Base-by-base conservation (phyloP, 345 rosid species). In the Citrus trifoliata region DNA sequence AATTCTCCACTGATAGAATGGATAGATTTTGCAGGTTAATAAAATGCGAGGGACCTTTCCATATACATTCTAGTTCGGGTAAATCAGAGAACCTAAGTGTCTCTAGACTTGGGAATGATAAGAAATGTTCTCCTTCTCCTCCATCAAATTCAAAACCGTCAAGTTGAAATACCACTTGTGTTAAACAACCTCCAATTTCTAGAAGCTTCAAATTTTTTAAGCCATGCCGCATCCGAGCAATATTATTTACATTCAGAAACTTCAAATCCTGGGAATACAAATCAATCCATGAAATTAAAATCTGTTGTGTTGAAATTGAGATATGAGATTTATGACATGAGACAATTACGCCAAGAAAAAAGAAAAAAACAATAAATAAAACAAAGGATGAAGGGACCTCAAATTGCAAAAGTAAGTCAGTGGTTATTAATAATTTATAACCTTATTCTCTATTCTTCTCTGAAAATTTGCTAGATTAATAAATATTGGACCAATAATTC, bases 11-110 rank as follows among this genome's bases (percentile, higher is more conserved):
- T 51, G 5, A 4, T 18, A 51, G 22, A 16, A 1, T 51, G 56
- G 56, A 51, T 14, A 51, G 56, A 51, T 51, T 14, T 51, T 51
- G 56, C 56, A 5, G 6, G 56, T 51, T 51, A 0, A 18, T 1
- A 16, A 51, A 51, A 1, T 16, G 56, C 6, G 56, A 13, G 55
- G 55, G 56, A 18, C 56, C 7, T 51, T 51, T 51, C 56, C 56
- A 51, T 18, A 51, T 51, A 51, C 56, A 51, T 51, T 18, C 56
- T 51, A 51, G 56, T 18, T 51, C 7, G 19, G 22, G 22, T 51
- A 16, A 18, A 14, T 0, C 7, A 14, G 0, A 1, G 2, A 25
- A 10, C 35, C 0, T 0, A 35, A 10, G 30, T 0, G 6, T 10
- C 7, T 63, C 6, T 10, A 9, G 6, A 28, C 16, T 14, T 18